Base-by-base conservation (phyloP, 2,329 filamentous ascomycete genomes). In the Anisogramma anomala region DNA sequence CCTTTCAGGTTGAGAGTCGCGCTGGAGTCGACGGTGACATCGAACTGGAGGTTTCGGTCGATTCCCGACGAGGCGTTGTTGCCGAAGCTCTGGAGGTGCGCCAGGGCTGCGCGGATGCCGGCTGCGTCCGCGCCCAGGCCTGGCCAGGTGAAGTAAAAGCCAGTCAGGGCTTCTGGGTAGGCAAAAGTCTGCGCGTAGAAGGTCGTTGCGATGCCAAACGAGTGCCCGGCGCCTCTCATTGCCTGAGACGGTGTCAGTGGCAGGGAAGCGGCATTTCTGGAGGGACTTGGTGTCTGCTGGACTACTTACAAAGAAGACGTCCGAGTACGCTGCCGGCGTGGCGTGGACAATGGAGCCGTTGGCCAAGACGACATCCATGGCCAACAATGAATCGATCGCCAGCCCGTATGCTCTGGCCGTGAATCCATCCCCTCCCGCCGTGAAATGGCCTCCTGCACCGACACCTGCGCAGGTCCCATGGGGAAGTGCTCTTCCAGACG, bases 331-430 rank as follows among this genome's bases (percentile, higher is more conserved):
- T 1, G 32, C 18, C 9, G 45, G 23, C n/a, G 48, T 42, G 6
- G 48, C 49, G 6, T 25, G 38, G 3, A 56, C 44, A 42, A 36
- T 2, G 1, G 37, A 39, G 4, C 58, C 57, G 33, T 57, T 49
- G 5, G 56, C 53, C 13, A 68, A 56, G 1, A 74, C 64, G 1
- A 72, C 66, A 22, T 67, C 62, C 3, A 69, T 54, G n/a, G 55
- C 64, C 8, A 65, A 50, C 15, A 76, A 60, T 18, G 65, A 63
- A 44, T 76, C 72, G 33, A 74, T 57, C 2, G 69, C 60, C 2
- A 68, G 55, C 14, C 72, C 71, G 64, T 68, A 72, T 22, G 63
- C 57, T 3, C 72, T 61, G 3, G 63, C 66, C 9, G 55, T 53
- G 33, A 59, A 54, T 2, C 66, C 66, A 45, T 58, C 68, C 3